Base-by-base conservation (phyloP, 1,139 yeast genomes). In the Yamadazyma triangularis region DNA sequence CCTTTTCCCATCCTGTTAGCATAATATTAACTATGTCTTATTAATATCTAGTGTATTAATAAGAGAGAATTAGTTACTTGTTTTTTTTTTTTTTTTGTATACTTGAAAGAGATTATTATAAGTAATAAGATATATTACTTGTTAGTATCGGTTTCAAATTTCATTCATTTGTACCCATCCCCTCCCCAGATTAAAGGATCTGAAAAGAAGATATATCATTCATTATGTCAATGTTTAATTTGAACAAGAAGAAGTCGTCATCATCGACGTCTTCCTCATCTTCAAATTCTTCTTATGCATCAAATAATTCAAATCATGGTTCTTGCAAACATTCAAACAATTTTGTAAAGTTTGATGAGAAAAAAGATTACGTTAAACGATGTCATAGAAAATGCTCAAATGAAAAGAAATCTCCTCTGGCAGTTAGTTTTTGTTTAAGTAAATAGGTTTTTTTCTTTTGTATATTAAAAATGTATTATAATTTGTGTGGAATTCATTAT, bases 341-440 rank as follows among this genome's bases (percentile, higher is more conserved):
- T 26, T 44, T 44, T 31, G 33, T 39, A 9, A 44, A 41, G 28
- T 64, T 64, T 46, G 71, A 64, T 41, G 71, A 64, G 39, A 64
- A 64, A 55, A 61, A 66, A 46, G 73, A 67, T 46, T 67, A 67
- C 42, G 57, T 48, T 18, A 61, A 60, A 39, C 54, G 73, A 38
- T 67, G 72, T 48, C 45, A 44, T 35, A 44, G 47, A 27, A 40
- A 40, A 28, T 31, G 31, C 15, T 31, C 39, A 23, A 38, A 39
- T 21, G 48, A 48, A 30, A 18, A 18, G 20, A 43, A 50, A 32
- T 42, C 53, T 26, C 70, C 70, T 10, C 39, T 53, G 24, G 42
- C 64, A 12, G 61, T 64, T 12, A 55, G 62, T 26, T 64, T 66
- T 44, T 63, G 71, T 41, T 53, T 66, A 46, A 64, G 67, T 29